Percentiles rank a stretch among this genome's conserved stretches.
Conservation (phyloP, 2,329 filamentous ascomycete species). For the Stylonectria norvegica region DNA sequence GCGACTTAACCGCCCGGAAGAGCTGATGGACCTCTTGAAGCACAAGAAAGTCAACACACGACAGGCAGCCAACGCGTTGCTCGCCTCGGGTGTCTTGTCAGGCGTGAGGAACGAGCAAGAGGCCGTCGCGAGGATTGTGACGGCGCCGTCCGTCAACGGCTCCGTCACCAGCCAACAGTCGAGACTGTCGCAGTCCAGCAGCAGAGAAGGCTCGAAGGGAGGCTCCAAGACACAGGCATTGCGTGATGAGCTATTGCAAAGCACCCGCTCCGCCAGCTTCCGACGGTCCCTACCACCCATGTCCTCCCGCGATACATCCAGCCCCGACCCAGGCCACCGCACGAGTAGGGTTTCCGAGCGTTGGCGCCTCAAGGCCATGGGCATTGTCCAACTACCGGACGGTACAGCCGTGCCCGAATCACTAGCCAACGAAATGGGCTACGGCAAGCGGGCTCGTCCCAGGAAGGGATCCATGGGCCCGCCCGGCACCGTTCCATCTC, state of each 20-base stretch:
- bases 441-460: conserved; percentile 38
- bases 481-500: conserved; percentile 11
- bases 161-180: conserved; percentile 21
- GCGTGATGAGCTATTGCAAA: conserved; percentile 33
- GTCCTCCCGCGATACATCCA: conserved; percentile 25
- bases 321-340: conserved; percentile 25
- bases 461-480: conserved; percentile 32
- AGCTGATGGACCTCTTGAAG: conserved; percentile 34
- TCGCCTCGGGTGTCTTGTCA: conserved; percentile 41
- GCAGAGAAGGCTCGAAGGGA: conserved; percentile 32
- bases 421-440: conserved; percentile 44
- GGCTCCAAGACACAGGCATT: conserved; percentile 38
- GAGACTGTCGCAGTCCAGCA: conserved; percentile 14
- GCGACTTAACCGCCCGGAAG: conserved; percentile 32
- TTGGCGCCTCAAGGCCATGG: conserved; percentile 49
- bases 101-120: conserved; percentile 39
- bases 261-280: conserved; percentile 30
- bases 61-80: conserved; percentile 36
- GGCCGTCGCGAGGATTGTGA: conserved; percentile 35
- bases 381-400: conserved; percentile 51
- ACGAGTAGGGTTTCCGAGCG: conserved; percentile 40
- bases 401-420: conserved; percentile 52
- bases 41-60: conserved; percentile 29
- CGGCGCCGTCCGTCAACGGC: conserved; percentile 20
- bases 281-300: conserved; percentile 39